phyloP scores from a whole-genome alignment of 345 rosid species.

The Carallia brachiata region DNA sequence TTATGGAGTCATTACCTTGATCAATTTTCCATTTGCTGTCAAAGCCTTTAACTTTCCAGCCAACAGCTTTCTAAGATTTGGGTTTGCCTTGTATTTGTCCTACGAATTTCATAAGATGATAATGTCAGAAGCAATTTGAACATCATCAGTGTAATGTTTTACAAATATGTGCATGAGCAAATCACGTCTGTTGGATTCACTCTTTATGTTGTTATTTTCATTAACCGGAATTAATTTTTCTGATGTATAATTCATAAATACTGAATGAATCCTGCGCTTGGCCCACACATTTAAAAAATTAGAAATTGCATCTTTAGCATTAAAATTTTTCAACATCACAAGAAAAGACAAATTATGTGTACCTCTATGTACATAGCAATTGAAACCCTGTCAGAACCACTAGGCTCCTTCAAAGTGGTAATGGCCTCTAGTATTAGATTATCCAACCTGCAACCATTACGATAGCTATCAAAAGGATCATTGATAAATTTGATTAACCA shows the following conservation, averaged over 20 bases:
- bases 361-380: constrained; percentile 85
- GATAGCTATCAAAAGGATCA: constrained; percentile 13
- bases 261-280: not conserved
- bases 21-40: constrained; percentile 72
- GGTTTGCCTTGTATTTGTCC: constrained; percentile 68
- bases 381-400: constrained; percentile 80
- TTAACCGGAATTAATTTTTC: no score
- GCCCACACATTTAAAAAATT: not conserved
- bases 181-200: not conserved
- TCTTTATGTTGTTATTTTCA: no score
- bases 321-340: not conserved
- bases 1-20: constrained; percentile 52
- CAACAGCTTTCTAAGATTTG: constrained; percentile 72
- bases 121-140: constrained; percentile 17
- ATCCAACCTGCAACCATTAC: constrained; percentile 59
- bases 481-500: constrained; percentile 18
- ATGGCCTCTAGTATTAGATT: constrained; percentile 77
- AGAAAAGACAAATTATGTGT: not conserved
- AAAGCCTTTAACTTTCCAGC: constrained; percentile 72
- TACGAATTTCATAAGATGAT: constrained; percentile 33
- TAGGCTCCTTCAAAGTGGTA: constrained; percentile 68
- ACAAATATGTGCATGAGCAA: not conserved
- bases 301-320: not conserved
- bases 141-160: not conserved
- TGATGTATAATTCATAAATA: no score